Conservation (phyloP, 306 rosid genomes). For the Trichosanthes truncata region DNA sequence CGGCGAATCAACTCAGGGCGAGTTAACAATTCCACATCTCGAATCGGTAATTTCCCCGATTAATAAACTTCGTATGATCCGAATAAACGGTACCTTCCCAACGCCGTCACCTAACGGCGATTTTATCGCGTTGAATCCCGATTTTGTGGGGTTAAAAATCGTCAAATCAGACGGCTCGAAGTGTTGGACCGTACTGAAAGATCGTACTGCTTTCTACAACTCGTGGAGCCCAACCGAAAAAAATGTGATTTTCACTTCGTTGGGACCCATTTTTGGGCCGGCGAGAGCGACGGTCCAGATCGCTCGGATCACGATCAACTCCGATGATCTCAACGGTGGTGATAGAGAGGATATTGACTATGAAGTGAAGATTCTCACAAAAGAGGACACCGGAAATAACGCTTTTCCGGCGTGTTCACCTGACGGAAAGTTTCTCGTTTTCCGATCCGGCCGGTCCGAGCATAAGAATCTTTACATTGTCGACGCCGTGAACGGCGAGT, state of each 20-base stretch:
- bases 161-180: constrained; percentile 53
- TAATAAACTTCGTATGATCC: constrained; percentile 25
- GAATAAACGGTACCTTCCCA: constrained; percentile 60
- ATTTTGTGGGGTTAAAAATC: constrained; percentile 32
- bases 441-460: constrained; percentile 73
- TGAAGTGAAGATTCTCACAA: constrained; percentile 37
- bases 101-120: constrained; percentile 45
- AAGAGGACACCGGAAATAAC: constrained; percentile 50
- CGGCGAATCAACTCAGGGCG: constrained; percentile 46
- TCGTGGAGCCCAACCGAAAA: constrained; percentile 56
- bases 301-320: constrained; percentile 44
- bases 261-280: constrained; percentile 60
- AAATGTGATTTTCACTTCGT: constrained; percentile 56
- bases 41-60: constrained; percentile 41
- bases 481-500: constrained; percentile 60
- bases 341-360: constrained; percentile 20
- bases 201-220: constrained; percentile 45
- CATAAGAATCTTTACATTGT: constrained; percentile 60
- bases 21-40: constrained; percentile 39
- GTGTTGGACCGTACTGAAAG: constrained; percentile 48
- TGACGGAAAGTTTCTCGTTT: constrained; percentile 58
- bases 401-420: constrained; percentile 80
- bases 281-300: constrained; percentile 52
- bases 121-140: constrained; percentile 45
- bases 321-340: constrained; percentile 16